Percentiles rank a stretch among this genome's conserved stretches.
Conservation (phyloP, 2,329 filamentous ascomycete species). For the Fusarium sp. region DNA sequence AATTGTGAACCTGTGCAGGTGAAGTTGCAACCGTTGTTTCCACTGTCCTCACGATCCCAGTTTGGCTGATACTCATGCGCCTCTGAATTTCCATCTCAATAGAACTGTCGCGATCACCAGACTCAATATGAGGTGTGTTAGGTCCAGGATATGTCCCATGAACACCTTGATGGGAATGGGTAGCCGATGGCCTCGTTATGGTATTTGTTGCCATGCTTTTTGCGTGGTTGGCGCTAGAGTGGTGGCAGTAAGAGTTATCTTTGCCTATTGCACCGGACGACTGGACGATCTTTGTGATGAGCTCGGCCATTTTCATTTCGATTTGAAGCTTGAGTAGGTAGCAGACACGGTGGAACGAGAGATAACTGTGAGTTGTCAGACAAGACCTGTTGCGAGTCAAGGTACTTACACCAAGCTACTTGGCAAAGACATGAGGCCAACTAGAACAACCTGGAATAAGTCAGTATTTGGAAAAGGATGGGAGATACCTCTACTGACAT, state of each 20-base stretch:
- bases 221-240: not conserved
- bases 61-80: not conserved
- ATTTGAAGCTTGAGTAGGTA: slow-evolving; percentile 60
- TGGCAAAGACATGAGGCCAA: slow-evolving; percentile 42
- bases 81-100: not conserved
- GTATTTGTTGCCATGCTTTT: not conserved
- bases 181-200: not conserved
- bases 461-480: no score
- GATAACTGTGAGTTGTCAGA: slow-evolving; percentile 23
- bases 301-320: slow-evolving; percentile 59
- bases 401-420: slow-evolving; percentile 33
- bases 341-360: slow-evolving; percentile 54
- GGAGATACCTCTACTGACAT: slow-evolving; percentile 10
- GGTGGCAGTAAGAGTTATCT: slow-evolving; percentile 1
- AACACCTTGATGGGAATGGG: not conserved
- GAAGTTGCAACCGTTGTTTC: slow-evolving; percentile 25
- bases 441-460: slow-evolving; percentile 21
- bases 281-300: slow-evolving; percentile 50
- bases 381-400: no score
- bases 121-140: no score
- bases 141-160: no score
- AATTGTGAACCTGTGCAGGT: no score
- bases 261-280: not conserved
- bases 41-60: slow-evolving; percentile 31
- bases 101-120: not conserved